Evolutionary conservation across 495 filamentous ascomycete species (phyloP), one percentile per base, ranked within the genome.

Genomic region (Penicillium chermesinum): DNA sequence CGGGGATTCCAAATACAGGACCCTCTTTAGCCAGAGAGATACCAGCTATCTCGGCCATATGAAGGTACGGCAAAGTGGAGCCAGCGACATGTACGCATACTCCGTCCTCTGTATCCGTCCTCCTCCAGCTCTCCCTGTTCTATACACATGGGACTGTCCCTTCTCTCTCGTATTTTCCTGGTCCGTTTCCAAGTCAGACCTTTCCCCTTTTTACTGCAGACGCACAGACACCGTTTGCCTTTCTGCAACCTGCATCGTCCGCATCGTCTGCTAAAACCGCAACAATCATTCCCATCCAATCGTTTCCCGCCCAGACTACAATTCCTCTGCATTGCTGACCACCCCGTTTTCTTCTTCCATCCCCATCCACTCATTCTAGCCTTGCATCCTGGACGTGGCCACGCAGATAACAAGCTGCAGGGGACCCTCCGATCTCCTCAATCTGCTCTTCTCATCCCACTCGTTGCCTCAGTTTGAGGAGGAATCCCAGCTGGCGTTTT

Each of bases 181-280:
- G n/a, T n/a, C n/a, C n/a, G n/a, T n/a, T n/a, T n/a, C n/a, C n/a
- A n/a, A n/a, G n/a, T n/a, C n/a, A n/a, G n/a, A 38, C 35, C 5
- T 38, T 38, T 38, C 14, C 18, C 25, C 25, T 30, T 30, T 30
- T 10, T 4, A 42, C 18, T 42, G 30, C 10, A 44, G 14, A 44
- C 47, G 53, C 53, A 55, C 53, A 55, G 53, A 55, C 53, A 51
- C 36, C 53, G 53, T 51, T 55, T 55, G 53, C 48, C 38, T 44
- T 30, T 30, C 25, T 30, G 25, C 25, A 30, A 30, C 10, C 48
- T 49, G 38, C 39, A 41, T 30, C 7, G 27, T 38, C 7, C 7
- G 36, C 32, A 19, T n/a, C 21, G 19, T 25, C 19, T 33, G 25
- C 25, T 10, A 30, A 30, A 30, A 30, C 25, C 25, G 25, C 25